Base-by-base conservation (phyloP, 73 alveolate species). In the Stentor coeruleus region DNA sequence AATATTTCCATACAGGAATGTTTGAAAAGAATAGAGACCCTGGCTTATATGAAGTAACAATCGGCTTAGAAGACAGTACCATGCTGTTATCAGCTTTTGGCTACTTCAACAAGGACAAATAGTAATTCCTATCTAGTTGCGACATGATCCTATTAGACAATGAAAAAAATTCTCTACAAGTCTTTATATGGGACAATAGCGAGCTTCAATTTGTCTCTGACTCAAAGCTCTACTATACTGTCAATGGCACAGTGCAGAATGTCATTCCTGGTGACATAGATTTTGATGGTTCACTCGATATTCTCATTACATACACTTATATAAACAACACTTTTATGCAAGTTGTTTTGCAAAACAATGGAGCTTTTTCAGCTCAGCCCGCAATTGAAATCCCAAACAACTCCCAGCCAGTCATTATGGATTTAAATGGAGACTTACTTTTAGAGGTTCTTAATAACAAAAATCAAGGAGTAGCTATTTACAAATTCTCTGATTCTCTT, bases 91-190 rank as follows among this genome's bases (percentile, higher is more conserved):
- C 79, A 26, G 37, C 79, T 28, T 66, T 66, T 2, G 79, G 79
- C 42, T 66, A 66, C 79, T 66, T 20, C 79, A 66, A 66, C 2
- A 66, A 66, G 37, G 79, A 66, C 41, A 66, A 66, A 66, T 66
- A 66, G 79, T 66, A 66, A 66, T 28, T 31, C 33, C 2, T 31
- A 66, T 15, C 33, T 33, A 66, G 79, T 33, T 66, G 79, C 39
- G 79, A 66, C 33, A 66, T 66, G 11, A 26, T 66, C 0, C 26
- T 33, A 20, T 31, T 66, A 20, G 37, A 31, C 14, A 40, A 40
- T 14, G 37, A 31, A 20, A 66, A 33, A 66, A 20, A 33, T 28
- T 0, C 41, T 14, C 37, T 66, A 20, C n/a, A 28, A 1, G 79
- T 66, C 39, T 66, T 28, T 40, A 37, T 66, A 2, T 66, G 79